Conservation (phyloP, 768 basidiomycete species). For the Kwoniella dendrophila region DNA sequence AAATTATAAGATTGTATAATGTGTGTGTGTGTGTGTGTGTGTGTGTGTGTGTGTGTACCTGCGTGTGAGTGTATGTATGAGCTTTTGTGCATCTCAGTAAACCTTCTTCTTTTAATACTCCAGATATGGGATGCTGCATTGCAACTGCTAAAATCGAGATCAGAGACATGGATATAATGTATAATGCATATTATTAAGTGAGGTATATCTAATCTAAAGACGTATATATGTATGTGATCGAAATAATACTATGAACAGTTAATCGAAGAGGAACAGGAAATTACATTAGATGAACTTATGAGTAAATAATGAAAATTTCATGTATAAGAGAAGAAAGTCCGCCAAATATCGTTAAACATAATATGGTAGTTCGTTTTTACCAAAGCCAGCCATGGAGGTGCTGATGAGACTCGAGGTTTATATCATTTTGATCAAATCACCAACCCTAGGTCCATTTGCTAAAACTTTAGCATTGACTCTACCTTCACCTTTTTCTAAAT, state of each 20-base stretch:
- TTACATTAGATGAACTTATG: background rate
- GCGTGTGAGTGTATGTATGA: no score
- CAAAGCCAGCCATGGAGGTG: no score
- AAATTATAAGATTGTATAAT: no score
- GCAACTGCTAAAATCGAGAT: no score
- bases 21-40: no score
- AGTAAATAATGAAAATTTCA: background rate
- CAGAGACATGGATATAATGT: constrained; percentile 13
- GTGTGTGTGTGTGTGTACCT: no score
- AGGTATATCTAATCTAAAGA: background rate
- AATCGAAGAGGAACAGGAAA: background rate
- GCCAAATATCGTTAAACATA: no score
- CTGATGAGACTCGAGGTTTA: constrained; percentile 9
- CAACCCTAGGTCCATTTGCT: constrained; percentile 30
- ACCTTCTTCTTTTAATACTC: no score
- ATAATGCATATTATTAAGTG: constrained; percentile 5
- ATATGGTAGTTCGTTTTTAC: no score
- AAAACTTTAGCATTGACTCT: constrained; percentile 38
- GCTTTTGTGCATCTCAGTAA: no score
- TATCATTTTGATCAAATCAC: constrained; percentile 45
- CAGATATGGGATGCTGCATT: no score
- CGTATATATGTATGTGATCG: background rate
- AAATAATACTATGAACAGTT: background rate
- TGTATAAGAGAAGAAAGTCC: background rate
- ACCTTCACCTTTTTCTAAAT: no score